Evolutionary conservation across 2,329 filamentous ascomycete genomes (phyloP).

Genomic region (Podosphaera aphanis): DNA sequence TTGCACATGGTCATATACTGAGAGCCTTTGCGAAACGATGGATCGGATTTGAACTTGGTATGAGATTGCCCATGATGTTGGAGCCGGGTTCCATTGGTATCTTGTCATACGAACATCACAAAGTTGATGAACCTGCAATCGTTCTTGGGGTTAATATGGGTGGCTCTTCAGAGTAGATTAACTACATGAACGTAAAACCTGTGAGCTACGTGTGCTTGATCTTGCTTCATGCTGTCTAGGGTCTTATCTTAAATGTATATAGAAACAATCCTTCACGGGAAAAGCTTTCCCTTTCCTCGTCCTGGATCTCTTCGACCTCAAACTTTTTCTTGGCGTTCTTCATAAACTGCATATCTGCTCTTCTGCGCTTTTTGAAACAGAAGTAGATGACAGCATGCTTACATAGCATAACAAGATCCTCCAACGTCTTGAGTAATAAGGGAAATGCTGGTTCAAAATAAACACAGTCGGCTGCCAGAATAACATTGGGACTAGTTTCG

Average conservation of each 20-base stretch:
- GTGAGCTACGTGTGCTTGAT: neutral
- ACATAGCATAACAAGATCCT: constrained; percentile 49
- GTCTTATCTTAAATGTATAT: constrained; percentile 28
- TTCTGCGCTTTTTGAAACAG: constrained; percentile 81
- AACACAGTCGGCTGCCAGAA: constrained; percentile 89
- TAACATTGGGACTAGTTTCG: constrained; percentile 43
- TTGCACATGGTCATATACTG: constrained; percentile 22
- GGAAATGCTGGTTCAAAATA: constrained; percentile 95
- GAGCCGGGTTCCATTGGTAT: constrained; percentile 19
- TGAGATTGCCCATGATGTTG: constrained; percentile 17
- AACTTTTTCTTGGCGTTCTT: constrained; percentile 47
- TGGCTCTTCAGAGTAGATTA: constrained; percentile 1
- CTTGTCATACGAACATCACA: constrained; percentile 18
- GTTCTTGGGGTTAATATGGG: constrained; percentile 17
- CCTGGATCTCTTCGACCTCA: constrained; percentile 33
- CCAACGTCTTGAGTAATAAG: constrained; percentile 55
- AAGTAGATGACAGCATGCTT: constrained; percentile 46
- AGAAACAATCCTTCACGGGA: constrained; percentile 35
- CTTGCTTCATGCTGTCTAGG: constrained; percentile 2
- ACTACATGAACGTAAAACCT: neutral
- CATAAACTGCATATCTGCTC: constrained; percentile 56
- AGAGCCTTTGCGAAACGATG: constrained; percentile 31
- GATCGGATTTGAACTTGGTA: constrained; percentile 21
- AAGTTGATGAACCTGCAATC: constrained; percentile 18
- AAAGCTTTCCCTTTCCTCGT: constrained; percentile 35